phyloP scores from a whole-genome alignment of 148 eudicot species.

The Arctostaphylos glauca region DNA sequence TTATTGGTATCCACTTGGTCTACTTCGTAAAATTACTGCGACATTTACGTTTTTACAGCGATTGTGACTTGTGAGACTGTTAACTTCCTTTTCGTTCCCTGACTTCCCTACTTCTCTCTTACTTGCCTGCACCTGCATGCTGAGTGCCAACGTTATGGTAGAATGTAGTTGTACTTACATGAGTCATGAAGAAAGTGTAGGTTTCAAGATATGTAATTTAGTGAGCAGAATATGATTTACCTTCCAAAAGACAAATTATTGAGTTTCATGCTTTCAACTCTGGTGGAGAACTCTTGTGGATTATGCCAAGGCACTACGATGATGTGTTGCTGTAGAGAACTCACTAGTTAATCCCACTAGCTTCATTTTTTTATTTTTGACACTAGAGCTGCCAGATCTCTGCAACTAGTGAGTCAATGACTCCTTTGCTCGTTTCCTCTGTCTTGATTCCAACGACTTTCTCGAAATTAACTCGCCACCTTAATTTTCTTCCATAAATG shows the following conservation, averaged over 20 bases:
- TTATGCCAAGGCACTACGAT: not conserved
- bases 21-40: not conserved
- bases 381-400: not conserved
- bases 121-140: not conserved
- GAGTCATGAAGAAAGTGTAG: not conserved
- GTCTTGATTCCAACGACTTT: not conserved
- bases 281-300: constrained; percentile 4
- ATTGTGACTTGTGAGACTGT: not conserved
- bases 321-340: not conserved
- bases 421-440: not conserved
- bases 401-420: not conserved
- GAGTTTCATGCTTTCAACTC: not conserved
- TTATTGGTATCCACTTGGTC: not conserved
- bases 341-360: too few species aligned
- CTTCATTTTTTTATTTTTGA: too few species aligned
- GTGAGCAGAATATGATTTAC: not conserved
- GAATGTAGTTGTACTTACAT: not conserved
- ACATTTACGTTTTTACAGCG: not conserved
- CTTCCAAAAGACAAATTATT: not conserved
- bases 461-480: not conserved
- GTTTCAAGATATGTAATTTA: not conserved
- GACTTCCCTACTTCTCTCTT: not conserved
- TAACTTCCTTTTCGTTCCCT: not conserved
- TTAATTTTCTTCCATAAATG: not conserved
- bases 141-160: not conserved